Conservation (phyloP, 2,329 filamentous ascomycete species). For the Cladorrhinum sp. region DNA sequence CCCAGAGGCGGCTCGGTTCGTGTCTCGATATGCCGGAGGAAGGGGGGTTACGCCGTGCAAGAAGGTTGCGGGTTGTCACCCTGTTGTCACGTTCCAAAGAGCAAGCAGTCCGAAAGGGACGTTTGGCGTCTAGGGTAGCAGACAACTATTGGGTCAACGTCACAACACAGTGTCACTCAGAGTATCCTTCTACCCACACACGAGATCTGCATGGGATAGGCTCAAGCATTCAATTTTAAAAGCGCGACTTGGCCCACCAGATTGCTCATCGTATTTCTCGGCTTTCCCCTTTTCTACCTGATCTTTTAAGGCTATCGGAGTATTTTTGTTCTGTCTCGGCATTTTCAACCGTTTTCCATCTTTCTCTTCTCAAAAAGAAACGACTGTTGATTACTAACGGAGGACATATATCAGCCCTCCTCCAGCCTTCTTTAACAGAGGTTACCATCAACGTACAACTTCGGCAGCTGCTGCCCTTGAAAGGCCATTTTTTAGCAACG, state of each 20-base stretch:
- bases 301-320: not conserved
- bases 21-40: slow-evolving; percentile 3
- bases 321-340: not conserved
- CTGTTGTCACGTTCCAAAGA: not conserved
- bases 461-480: slow-evolving; percentile 23
- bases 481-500: slow-evolving; percentile 14
- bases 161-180: not conserved
- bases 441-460: slow-evolving; percentile 22
- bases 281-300: slow-evolving; percentile 4
- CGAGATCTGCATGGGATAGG: slow-evolving; percentile 21
- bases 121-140: not conserved
- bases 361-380: not conserved
- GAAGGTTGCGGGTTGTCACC: not conserved
- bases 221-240: slow-evolving; percentile 20
- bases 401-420: slow-evolving; percentile 22
- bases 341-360: not conserved
- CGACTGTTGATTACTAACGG: slow-evolving; percentile 8
- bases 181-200: not conserved
- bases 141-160: not conserved
- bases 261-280: slow-evolving; percentile 2
- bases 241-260: slow-evolving; percentile 18
- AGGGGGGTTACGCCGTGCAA: not conserved
- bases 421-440: slow-evolving; percentile 26
- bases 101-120: slow-evolving; percentile 12
- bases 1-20: not conserved